Evolutionary conservation across 164 flowering plant species (phyloP).

Genomic region (Houttuynia cordata): DNA sequence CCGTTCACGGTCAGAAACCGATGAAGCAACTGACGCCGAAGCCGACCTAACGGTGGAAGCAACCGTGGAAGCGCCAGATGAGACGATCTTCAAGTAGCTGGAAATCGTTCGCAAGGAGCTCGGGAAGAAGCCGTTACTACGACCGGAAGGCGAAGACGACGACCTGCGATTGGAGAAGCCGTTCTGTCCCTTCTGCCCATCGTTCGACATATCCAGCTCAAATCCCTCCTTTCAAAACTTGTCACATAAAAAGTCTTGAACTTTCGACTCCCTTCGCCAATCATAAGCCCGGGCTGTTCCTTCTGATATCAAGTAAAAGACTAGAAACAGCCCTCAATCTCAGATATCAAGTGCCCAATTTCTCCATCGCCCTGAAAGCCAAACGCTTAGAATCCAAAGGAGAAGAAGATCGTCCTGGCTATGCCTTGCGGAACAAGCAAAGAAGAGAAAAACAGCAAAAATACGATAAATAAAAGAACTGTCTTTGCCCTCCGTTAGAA

Average conservation of each 20-base stretch:
- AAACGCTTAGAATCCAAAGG: no score
- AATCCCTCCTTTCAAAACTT: neutral
- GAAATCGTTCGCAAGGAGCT: slow-evolving; percentile 51
- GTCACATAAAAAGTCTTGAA: neutral
- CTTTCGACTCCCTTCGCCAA: slow-evolving; percentile 14
- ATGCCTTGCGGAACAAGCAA: neutral
- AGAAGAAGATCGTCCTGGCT: neutral
- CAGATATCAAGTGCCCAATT: slow-evolving; percentile 5
- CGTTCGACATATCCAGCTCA: slow-evolving; percentile 49
- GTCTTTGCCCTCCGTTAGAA: neutral
- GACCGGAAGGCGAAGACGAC: slow-evolving; percentile 13
- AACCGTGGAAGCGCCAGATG: slow-evolving; percentile 67
- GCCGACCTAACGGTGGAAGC: slow-evolving; percentile 57
- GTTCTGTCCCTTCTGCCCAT: slow-evolving; percentile 28
- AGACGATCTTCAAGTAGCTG: slow-evolving; percentile 52
- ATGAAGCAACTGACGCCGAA: slow-evolving; percentile 41
- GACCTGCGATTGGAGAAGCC: slow-evolving; percentile 8
- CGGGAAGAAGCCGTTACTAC: slow-evolving; percentile 36
- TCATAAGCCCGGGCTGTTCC: slow-evolving; percentile 34
- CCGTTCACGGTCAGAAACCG: slow-evolving; percentile 51
- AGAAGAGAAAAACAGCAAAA: neutral
- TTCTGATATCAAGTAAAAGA: slow-evolving; percentile 2
- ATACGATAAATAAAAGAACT: neutral
- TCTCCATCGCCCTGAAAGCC: slow-evolving; percentile 7
- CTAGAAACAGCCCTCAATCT: slow-evolving; percentile 16